Percentiles rank a stretch among this genome's conserved stretches.
Conservation (phyloP, 148 eudicot species). For the Cornus florida region DNA sequence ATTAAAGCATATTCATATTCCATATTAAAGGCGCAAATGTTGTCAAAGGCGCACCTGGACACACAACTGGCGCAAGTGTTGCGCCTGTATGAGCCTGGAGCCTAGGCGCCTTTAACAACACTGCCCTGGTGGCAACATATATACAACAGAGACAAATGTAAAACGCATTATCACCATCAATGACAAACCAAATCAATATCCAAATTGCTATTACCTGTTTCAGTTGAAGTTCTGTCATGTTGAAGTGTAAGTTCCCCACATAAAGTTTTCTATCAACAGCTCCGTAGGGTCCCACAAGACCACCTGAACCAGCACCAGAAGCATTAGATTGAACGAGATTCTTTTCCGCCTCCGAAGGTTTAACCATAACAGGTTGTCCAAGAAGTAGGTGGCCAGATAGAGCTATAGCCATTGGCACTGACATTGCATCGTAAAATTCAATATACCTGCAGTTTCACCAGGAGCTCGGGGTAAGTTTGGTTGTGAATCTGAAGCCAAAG, state of each 20-base stretch:
- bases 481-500: conserved; percentile 12
- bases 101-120: too few species aligned
- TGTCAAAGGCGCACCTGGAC: too few species aligned
- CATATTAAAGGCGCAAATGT: too few species aligned
- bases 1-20: too few species aligned
- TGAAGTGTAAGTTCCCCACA: conserved; percentile 94
- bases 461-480: conserved; percentile 18
- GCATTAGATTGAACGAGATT: conserved; percentile 94
- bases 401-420: conserved; percentile 98
- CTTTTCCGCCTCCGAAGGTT: conserved; percentile 99
- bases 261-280: conserved; percentile 93
- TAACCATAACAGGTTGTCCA: conserved; percentile 98
- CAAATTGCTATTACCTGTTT: conserved; percentile 50
- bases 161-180: background rate
- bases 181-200: background rate
- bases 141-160: background rate
- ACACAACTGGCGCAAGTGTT: too few species aligned
- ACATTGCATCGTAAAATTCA: conserved; percentile 90
- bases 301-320: conserved; percentile 58
- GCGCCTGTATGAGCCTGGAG: too few species aligned
- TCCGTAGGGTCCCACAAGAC: conserved; percentile 76
- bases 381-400: conserved; percentile 83
- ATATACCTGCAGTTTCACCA: conserved; percentile 65
- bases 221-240: conserved; percentile 88
- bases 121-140: too few species aligned